Base-by-base conservation (phyloP, 352 stramenopile species). In the Globisporangium polare region DNA sequence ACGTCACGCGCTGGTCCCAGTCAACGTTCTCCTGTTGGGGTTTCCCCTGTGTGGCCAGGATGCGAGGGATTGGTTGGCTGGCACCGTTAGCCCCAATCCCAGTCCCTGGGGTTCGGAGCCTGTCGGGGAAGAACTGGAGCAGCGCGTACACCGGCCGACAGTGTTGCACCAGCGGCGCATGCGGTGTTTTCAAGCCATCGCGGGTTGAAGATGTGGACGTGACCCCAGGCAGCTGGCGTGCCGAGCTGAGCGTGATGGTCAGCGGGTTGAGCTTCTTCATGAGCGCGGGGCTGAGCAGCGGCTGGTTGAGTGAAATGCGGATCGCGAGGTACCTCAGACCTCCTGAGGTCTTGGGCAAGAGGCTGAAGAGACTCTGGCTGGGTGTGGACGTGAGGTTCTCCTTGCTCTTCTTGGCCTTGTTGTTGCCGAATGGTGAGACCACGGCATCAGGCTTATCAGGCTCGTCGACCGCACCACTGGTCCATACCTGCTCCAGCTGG, bases 131-230 rank as follows among this genome's bases (percentile, higher is more conserved):
- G 53, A 90, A 84, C 10, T 74, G 49, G 17, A 89, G 69, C 27
- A 77, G 58, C 17, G 75, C 80, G 49, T 88, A 92, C 31, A 76
- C 71, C 31, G 86, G 80, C 6, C 76, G 70, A 51, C 86, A 94
- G 31, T 73, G 69, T 12, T 70, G 63, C 0, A 58, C 55, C 22
- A 91, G 68, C 17, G 73, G 51, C 0, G 55, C 53, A 53, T 92
- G 81, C 0, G 81, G 69, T 18, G 68, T 75, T 10, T 58, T 53
- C n/a, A 57, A 53, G 54, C 5, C 51, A 46, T 69, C 59, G 60
- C 7, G 27, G 65, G 35, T 41, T 15, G 37, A 37, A 63, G 37
- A 20, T 12, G 52, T 66, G 26, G n/a, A 31, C 27, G 65, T 42
- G 22, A 85, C 62, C 20, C 83, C 83, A n/a, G 86, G 86, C 1